Base-by-base conservation (phyloP, 768 basidiomycete species). In the Rhizopogon vesiculosus region DNA sequence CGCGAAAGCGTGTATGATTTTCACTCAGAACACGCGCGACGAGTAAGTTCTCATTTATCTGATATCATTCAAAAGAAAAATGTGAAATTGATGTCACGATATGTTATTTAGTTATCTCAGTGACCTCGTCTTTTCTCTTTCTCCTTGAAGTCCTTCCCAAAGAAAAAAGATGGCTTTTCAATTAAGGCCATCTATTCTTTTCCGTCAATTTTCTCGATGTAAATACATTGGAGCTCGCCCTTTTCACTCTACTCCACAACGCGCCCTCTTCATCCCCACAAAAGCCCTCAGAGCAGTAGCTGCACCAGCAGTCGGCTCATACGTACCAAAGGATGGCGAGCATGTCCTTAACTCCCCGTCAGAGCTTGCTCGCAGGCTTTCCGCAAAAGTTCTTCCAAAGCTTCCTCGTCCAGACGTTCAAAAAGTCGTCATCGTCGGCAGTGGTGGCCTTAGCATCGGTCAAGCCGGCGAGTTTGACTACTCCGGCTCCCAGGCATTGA, bases 391-490 rank as follows among this genome's bases (percentile, higher is more conserved):
- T 55, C 80, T 99, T 19, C 95, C 97, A 35, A 90, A 91, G 66
- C 79, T 98, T 35, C 87, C 90, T 42, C 86, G 93, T 39, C 91
- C 95, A 13, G 84, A 97, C 61, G 94, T 98, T 51, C 85, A 89
- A 71, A 94, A 93, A 66, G 97, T 98, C 51, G 83, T 98, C 62
- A 93, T 98, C 58, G 93, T 99, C 22, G 97, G 97, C 56, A 90
- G 87, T 62, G 97, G 97, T 62, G 97, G 97, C 53, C 85, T 99
- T 45, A 89, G 86, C 64, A 99, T 99, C 55, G 97, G 97, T 29
- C 97, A 99, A 72, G 97, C 97, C 5, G 97, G 97, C 71, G 97
- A 99, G 75, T 99, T 99, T 72, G 97, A 99, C 71, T 99, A 99
- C 70, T 98, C 96, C 18, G 97, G 97, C 45, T 98, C 96, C 6